These are phyloP conservation scores for Suillus subalutaceus DNA, from an alignment of 768 basidiomycete genomes.

Conservation along the genomic window DNA sequence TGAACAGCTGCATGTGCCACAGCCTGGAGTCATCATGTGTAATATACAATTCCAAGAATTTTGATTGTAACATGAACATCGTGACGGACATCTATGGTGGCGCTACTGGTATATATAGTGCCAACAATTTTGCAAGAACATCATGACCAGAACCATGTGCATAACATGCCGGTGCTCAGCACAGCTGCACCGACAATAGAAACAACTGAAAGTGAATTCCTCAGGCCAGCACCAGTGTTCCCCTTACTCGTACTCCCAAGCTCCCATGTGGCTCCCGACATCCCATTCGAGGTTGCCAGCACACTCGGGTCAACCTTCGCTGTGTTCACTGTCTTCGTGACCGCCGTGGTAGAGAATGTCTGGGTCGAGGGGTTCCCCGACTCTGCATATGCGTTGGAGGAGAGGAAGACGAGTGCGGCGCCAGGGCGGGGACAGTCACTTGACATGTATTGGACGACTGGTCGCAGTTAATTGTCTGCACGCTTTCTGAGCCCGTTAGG, in stretches of 20 bases:
- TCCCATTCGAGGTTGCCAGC: slow-evolving; percentile 44
- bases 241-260: slow-evolving; percentile 30
- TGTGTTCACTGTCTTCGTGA: slow-evolving; percentile 30
- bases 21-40: too few species aligned
- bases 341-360: slow-evolving; percentile 36
- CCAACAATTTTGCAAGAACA: background rate
- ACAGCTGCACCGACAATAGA: too few species aligned
- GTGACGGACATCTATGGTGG: background rate
- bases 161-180: too few species aligned
- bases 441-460: slow-evolving; percentile 21
- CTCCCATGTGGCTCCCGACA: slow-evolving; percentile 24
- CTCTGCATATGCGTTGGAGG: slow-evolving; percentile 11
- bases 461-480: slow-evolving; percentile 25
- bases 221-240: background rate
- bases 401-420: slow-evolving; percentile 30
- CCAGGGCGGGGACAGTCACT: slow-evolving; percentile 32
- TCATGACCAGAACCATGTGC: too few species aligned
- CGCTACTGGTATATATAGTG: background rate
- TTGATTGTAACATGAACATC: background rate
- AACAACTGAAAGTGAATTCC: too few species aligned
- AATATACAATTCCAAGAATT: background rate
- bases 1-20: too few species aligned
- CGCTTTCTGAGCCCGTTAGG: slow-evolving; percentile 19
- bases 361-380: slow-evolving; percentile 18
- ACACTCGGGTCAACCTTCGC: slow-evolving; percentile 39